A percentile compares a stretch with the other conserved stretches of the same genome.
Conservation (phyloP, 306 rosid genomes). For the Malus fusca region DNA sequence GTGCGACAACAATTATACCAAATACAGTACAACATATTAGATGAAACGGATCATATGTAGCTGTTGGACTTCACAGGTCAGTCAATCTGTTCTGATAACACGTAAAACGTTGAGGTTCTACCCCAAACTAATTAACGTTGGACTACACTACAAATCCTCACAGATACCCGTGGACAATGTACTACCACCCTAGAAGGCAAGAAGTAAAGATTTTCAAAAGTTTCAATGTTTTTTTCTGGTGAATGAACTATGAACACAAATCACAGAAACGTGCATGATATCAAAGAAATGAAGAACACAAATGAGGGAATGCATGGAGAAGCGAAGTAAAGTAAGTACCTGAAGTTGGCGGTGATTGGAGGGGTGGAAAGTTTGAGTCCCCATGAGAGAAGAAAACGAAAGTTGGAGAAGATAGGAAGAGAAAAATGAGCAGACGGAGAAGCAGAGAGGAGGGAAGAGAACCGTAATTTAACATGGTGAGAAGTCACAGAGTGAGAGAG, state of each 20-base stretch:
- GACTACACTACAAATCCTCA: no score
- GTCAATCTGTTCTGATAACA: no score
- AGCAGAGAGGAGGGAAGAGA: slow-evolving; percentile 10
- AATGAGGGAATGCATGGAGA: background rate
- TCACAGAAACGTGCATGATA: background rate
- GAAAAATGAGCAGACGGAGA: background rate
- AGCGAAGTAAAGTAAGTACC: slow-evolving; percentile 9
- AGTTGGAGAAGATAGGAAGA: slow-evolving; percentile 17
- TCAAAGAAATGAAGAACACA: background rate
- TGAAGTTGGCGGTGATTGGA: slow-evolving; percentile 22
- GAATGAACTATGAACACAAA: background rate
- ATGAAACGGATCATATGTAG: no score
- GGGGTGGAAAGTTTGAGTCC: slow-evolving; percentile 7
- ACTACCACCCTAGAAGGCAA: background rate
- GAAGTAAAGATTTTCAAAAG: background rate
- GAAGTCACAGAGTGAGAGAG: background rate
- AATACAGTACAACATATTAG: no score
- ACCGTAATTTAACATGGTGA: slow-evolving; percentile 2
- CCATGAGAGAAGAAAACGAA: slow-evolving; percentile 26
- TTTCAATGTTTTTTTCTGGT: background rate
- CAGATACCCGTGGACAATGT: background rate
- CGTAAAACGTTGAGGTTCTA: no score
- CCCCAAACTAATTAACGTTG: no score
- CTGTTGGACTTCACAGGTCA: no score
- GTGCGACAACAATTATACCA: no score